Evolutionary conservation across 2,329 filamentous ascomycete species (phyloP), one percentile per base, ranked within the genome.

Genomic region (Talaromyces sp.): DNA sequence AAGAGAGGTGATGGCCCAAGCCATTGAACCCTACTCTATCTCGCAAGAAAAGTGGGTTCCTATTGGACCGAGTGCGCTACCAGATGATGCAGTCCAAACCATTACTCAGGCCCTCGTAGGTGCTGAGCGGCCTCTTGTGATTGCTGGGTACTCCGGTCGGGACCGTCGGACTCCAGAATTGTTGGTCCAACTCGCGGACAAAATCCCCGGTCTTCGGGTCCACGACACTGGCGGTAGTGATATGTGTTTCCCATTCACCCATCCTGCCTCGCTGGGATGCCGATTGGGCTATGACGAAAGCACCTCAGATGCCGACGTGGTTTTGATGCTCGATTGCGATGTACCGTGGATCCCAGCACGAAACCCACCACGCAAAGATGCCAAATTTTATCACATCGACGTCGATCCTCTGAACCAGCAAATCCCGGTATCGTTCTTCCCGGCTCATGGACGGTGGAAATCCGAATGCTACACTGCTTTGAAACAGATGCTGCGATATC

Each of bases 341-440:
- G 90, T 95, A 0, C 91, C 92, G 0, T 96, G 91, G 90, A 92
- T 96, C 61, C 86, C 87, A 23, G 92, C 90, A 0, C 85, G 85
- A 63, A 85, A 83, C 71, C 77, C 79, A 44, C 85, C 86, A 0
- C 78, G 75, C 8, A 70, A 76, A 5, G 72, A 75, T 28, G 81
- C 84, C 3, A 82, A 78, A 59, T 82, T 88, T 66, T 82, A 82
- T 65, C 85, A 88, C 67, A 77, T 88, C 62, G 86, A 88, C 65
- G 76, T 82, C 34, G 86, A 88, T 63, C 84, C 85, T 2, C 73
- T 88, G 12, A 88, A 88, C 75, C 83, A 87, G 72, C 81, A 86
- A 71, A 90, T 90, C 83, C 86, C 87, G 0, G 76, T 90, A 18
- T 87, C 87, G 68, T 90, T 90, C 67, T 81, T 90, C 52, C 79